Percentiles rank a stretch among this genome's conserved stretches.
These are phyloP conservation scores for Colletotrichum liaoningense DNA, from an alignment of 2,329 filamentous ascomycete species.

Conservation along the genomic window DNA sequence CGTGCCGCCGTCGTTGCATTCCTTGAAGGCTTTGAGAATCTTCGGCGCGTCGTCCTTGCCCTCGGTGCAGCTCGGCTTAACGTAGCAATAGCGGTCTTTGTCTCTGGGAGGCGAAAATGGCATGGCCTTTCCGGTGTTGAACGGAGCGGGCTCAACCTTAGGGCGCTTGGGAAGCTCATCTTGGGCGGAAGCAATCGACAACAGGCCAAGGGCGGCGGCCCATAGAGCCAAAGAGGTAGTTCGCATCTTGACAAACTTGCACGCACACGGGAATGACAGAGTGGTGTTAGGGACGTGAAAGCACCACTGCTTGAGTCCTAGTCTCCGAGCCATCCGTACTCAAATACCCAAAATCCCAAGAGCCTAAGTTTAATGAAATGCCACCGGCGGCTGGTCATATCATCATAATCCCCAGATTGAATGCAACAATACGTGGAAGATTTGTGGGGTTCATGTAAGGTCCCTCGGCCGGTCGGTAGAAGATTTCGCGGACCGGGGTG, in stretches of 20 bases:
- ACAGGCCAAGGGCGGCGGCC: slow-evolving; percentile 10
- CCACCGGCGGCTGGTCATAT: not conserved
- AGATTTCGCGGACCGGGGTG: slow-evolving; percentile 16
- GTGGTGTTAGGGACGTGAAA: not conserved
- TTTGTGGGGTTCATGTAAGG: slow-evolving; percentile 19
- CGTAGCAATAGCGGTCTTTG: slow-evolving; percentile 27
- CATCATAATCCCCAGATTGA: not conserved
- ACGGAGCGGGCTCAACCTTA: slow-evolving; percentile 22
- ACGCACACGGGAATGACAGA: not conserved
- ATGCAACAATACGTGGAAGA: slow-evolving; percentile 32
- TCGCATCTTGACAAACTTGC: slow-evolving; percentile 7
- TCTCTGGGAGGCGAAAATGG: slow-evolving; percentile 27
- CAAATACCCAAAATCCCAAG: slow-evolving; percentile 1
- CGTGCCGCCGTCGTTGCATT: slow-evolving; percentile 72
- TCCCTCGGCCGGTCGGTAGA: slow-evolving; percentile 21
- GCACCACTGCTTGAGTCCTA: not conserved
- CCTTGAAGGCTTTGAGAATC: slow-evolving; percentile 65
- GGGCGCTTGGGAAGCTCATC: slow-evolving; percentile 17
- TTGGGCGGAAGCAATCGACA: not conserved
- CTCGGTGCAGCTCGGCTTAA: slow-evolving; percentile 29
- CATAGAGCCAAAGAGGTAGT: not conserved
- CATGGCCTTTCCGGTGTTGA: slow-evolving; percentile 19
- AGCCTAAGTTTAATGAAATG: not conserved
- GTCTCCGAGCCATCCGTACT: not conserved
- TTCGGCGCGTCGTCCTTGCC: slow-evolving; percentile 48